Conservation (phyloP, 768 basidiomycete species). For the Pisolithus sp. region DNA sequence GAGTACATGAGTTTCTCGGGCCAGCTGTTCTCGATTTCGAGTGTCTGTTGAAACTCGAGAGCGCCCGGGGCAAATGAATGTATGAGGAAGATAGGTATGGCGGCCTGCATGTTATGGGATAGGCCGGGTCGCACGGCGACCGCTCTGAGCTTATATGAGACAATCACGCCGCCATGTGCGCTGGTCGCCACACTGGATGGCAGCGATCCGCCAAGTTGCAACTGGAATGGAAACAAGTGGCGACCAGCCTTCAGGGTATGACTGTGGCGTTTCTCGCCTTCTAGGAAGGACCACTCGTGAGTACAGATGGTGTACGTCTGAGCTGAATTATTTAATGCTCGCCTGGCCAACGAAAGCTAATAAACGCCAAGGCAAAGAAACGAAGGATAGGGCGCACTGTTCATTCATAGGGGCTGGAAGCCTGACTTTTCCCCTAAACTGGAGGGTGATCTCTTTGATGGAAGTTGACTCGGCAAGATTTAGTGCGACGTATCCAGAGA, state of each 20-base stretch:
- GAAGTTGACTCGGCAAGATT: slow-evolving; percentile 77
- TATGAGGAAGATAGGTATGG: slow-evolving; percentile 56
- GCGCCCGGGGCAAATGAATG: slow-evolving; percentile 76
- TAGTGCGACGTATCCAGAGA: slow-evolving; percentile 78
- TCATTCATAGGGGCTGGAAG: slow-evolving; percentile 55
- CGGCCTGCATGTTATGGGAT: slow-evolving; percentile 58
- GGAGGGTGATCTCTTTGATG: slow-evolving; percentile 77
- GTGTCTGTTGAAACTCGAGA: slow-evolving; percentile 91
- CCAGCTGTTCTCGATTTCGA: slow-evolving; percentile 97
- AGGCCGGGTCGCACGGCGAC: slow-evolving; percentile 74
- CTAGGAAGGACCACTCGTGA: slow-evolving; percentile 91
- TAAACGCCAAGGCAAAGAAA: background rate
- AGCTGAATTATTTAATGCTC: slow-evolving; percentile 25
- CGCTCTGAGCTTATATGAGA: slow-evolving; percentile 88
- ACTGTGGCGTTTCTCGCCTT: slow-evolving; percentile 67
- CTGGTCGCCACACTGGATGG: slow-evolving; percentile 68
- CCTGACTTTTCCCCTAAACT: slow-evolving; percentile 77
- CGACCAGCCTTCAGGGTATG: slow-evolving; percentile 95
- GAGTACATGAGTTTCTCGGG: slow-evolving; percentile 96
- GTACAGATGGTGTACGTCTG: slow-evolving; percentile 61
- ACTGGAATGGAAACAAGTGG: slow-evolving; percentile 88
- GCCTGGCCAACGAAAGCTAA: slow-evolving; percentile 9
- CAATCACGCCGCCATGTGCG: slow-evolving; percentile 51
- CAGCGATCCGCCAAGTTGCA: slow-evolving; percentile 77
- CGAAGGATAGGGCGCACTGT: slow-evolving; percentile 40